Conservation (phyloP, 768 basidiomycete genomes). For the Polyporus arcularius region DNA sequence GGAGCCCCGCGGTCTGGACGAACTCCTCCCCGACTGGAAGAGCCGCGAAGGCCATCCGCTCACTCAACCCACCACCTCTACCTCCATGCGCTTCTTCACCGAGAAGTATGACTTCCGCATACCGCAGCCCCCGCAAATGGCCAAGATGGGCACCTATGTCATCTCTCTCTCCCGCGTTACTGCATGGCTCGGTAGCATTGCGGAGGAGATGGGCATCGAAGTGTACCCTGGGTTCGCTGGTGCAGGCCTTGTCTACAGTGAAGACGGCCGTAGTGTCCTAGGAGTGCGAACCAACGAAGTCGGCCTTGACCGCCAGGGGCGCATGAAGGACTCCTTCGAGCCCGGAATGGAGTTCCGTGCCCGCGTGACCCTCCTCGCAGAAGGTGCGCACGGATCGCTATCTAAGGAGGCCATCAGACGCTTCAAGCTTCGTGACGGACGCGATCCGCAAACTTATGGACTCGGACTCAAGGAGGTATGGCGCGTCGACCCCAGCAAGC, state of each 20-base stretch:
- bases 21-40: conserved; percentile 87
- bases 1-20: conserved; percentile 88
- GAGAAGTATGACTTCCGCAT: conserved; percentile 68
- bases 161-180: conserved; percentile 87
- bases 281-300: conserved; percentile 95
- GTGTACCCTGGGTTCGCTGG: conserved; percentile 97
- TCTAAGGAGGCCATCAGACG: conserved; percentile 75
- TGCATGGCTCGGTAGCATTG: conserved; percentile 84
- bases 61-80: conserved; percentile 74
- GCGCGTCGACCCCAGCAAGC: conserved; percentile 68
- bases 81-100: conserved; percentile 87
- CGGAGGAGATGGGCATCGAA: conserved; percentile 88
- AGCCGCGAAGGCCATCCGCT: conserved; percentile 71
- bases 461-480: conserved; percentile 98
- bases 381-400: conserved; percentile 93
- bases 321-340: conserved; percentile 86
- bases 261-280: conserved; percentile 59
- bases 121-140: conserved; percentile 97
- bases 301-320: conserved; percentile 75
- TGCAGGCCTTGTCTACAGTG: conserved; percentile 74
- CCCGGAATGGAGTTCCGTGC: conserved; percentile 96
- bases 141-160: conserved; percentile 92
- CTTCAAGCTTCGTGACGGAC: conserved; percentile 68
- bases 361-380: conserved; percentile 88
- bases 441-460: conserved; percentile 91